Evolutionary conservation across 2,329 filamentous ascomycete genomes (phyloP), one percentile per base, ranked within the genome.

Genomic region (Sclerotinia borealis): DNA sequence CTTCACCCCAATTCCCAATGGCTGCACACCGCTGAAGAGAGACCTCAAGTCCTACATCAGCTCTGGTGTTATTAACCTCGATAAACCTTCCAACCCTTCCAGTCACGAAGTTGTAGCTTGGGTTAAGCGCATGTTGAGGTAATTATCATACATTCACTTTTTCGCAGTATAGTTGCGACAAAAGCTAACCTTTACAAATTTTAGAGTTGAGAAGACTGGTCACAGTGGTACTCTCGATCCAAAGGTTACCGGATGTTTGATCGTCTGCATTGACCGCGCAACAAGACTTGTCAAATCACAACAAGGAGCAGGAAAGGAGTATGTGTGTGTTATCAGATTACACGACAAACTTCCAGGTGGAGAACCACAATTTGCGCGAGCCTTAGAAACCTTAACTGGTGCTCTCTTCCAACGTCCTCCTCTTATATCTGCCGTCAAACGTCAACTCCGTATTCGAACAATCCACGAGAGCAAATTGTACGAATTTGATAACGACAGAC

Each of bases 51-150:
- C 90, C 68, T 99, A 98, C 81, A 88, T 99, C 76, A 93, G 90
- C 77, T 96, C 92, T 68, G 95, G 95, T 80, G 93, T 99, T 65
- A 98, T 99, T 80, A 99, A 99, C 81, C 88, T 97, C 72, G 91
- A 96, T 81, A 96, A 96, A 82, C 95, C 93, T 64, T 96, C 93
- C 60, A 99, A 99, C 82, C 93, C 93, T 61, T 97, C 93, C 70
- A 95, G 90, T 74, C 95, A 99, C 84, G 95, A 99, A 83, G 95
- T 99, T 70, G 95, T 99, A 75, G 93, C 95, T 70, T 99, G 95
- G 95, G 90, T 98, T 72, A 99, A 99, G 88, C 89, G 93, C 73
- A 98, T 98, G 74, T 84, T 99, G 63, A 88, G 90, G 89, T 92
- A 85, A 68, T n/a, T n/a, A n/a, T n/a, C n/a, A n/a, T n/a, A 79